Conservation (phyloP, 352 stramenopile genomes). For the Phytophthora ramorum region DNA sequence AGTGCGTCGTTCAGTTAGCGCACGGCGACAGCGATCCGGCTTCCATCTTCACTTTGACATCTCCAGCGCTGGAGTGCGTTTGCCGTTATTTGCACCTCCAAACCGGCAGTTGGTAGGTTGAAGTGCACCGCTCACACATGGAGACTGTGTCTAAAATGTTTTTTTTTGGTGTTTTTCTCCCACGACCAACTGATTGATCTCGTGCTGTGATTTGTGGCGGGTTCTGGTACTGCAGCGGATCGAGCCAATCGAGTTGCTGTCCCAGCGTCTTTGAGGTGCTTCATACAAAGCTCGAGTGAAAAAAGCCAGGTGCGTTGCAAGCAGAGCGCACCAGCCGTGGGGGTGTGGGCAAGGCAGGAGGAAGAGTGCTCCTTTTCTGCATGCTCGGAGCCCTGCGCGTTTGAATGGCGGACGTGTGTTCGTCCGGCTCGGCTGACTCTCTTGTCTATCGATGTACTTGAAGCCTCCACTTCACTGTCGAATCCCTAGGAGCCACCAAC, state of each 20-base stretch:
- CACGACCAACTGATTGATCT: constrained; percentile 36
- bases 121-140: constrained; percentile 11
- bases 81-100: not conserved
- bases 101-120: constrained; percentile 26
- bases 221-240: constrained; percentile 29
- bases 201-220: constrained; percentile 36
- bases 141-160: constrained; percentile 11
- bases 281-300: constrained; percentile 40
- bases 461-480: constrained; percentile 55
- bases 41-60: constrained; percentile 27
- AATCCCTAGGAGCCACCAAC: constrained; percentile 74
- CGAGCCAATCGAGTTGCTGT: constrained; percentile 16
- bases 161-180: constrained; percentile 13
- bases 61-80: not conserved
- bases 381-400: constrained; percentile 13
- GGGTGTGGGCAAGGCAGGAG: constrained; percentile 16
- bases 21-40: not conserved
- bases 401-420: constrained; percentile 58
- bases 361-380: constrained; percentile 50
- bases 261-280: constrained; percentile 2
- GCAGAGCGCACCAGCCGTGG: constrained; percentile 7
- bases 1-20: constrained; percentile 7
- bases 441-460: constrained; percentile 55
- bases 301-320: constrained; percentile 20
- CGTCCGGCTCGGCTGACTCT: constrained; percentile 42